phyloP scores from a whole-genome alignment of 2,329 filamentous ascomycete genomes.

The Pleoardoris graminearum region DNA sequence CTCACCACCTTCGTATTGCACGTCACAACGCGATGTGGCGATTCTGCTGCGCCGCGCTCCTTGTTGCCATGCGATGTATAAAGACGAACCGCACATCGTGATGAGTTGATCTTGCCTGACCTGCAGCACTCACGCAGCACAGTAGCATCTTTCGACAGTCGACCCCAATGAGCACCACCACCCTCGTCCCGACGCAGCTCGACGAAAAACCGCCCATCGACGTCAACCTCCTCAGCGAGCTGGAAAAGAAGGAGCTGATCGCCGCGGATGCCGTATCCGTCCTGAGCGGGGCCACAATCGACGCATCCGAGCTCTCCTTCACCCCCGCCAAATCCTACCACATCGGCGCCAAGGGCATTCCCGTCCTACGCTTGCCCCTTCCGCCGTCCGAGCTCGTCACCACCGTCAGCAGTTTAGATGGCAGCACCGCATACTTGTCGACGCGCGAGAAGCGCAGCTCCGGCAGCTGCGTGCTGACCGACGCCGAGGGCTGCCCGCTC shows the following conservation, averaged over 20 bases:
- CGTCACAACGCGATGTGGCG: neutral
- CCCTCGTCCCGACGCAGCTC: conserved; percentile 11
- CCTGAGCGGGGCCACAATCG: conserved; percentile 20
- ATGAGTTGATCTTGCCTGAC: conserved; percentile 1
- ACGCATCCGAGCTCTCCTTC: conserved; percentile 37
- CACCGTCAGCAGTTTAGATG: conserved; percentile 39
- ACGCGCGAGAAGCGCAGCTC: conserved; percentile 54
- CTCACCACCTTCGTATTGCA: conserved; percentile 7
- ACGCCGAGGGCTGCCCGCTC: conserved; percentile 47
- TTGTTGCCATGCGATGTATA: neutral
- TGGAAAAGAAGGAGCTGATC: conserved; percentile 27
- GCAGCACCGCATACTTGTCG: conserved; percentile 56
- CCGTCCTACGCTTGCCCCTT: conserved; percentile 49
- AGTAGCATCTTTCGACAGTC: neutral
- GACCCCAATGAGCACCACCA: conserved; percentile 9
- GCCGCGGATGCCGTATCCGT: conserved; percentile 20
- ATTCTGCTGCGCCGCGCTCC: neutral
- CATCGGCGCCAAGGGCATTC: conserved; percentile 54
- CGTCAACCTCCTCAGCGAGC: conserved; percentile 14
- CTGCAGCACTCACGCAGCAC: neutral
- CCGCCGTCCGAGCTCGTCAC: conserved; percentile 46
- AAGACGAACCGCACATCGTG: neutral
- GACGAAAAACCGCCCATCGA: conserved; percentile 15
- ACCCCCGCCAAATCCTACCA: conserved; percentile 52
- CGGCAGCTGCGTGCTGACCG: conserved; percentile 54